Percentiles rank a stretch among this genome's conserved stretches.
Conservation (phyloP, 345 rosid species). For the Eucalyptus pumila region DNA sequence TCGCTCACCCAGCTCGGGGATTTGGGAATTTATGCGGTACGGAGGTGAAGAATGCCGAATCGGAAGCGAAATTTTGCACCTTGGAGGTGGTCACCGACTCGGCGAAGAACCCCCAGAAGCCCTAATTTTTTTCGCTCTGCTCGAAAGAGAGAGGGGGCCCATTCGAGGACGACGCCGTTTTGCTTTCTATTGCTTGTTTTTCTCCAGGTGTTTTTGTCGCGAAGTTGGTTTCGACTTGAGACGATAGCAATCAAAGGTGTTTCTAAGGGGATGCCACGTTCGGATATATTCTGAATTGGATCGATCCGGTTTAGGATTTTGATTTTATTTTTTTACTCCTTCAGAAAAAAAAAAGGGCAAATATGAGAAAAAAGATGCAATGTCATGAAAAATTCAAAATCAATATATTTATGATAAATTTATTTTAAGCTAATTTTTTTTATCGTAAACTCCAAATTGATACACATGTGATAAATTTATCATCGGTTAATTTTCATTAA, state of each 20-base stretch:
- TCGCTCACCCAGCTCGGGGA: neutral
- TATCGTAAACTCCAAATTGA: rapidly evolving
- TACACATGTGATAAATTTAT: rapidly evolving
- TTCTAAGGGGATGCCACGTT: rapidly evolving
- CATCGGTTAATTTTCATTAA: rapidly evolving
- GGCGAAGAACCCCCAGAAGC: slow-evolving; percentile 43
- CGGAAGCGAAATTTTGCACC: slow-evolving; percentile 18
- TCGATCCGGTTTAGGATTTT: too few species aligned
- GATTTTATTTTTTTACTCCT: too few species aligned
- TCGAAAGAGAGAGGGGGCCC: slow-evolving; percentile 1
- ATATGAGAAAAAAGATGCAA: too few species aligned
- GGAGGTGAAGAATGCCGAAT: neutral
- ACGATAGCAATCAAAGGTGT: rapidly evolving
- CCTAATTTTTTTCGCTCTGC: slow-evolving; percentile 20
- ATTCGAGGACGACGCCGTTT: neutral
- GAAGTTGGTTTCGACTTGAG: neutral
- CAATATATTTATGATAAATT: rapidly evolving
- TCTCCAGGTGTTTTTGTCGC: neutral
- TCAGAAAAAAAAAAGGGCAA: too few species aligned
- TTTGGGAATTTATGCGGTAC: neutral
- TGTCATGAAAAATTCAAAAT: too few species aligned
- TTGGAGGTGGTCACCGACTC: slow-evolving; percentile 35
- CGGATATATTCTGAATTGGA: neutral
- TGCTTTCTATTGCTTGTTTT: rapidly evolving
- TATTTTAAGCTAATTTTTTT: rapidly evolving